Base-by-base conservation (phyloP, 2,329 filamentous ascomycete genomes). In the Alternaria angustiovoidea region DNA sequence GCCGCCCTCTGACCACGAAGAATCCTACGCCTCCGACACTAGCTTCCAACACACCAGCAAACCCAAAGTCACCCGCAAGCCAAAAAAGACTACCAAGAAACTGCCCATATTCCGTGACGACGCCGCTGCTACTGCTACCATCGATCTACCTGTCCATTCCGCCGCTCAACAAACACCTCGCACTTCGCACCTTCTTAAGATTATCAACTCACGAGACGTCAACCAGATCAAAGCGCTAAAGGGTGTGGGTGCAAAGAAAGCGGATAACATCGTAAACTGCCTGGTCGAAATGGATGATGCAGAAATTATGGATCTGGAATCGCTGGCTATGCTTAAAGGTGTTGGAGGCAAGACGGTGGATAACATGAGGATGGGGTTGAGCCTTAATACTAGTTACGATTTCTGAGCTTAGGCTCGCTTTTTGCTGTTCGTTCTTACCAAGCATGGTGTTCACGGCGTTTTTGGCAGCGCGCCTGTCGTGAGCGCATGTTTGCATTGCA, bases 191-290 rank as follows among this genome's bases (percentile, higher is more conserved):
- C 79, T 93, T 2, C 83, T 93, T 2, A 82, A 86, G 47, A 89
- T 93, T 69, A 86, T 93, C 78, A 93, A 93, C 80, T 91, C 89
- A 20, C 85, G 89, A 49, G 88, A 93, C 62, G 78, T 90, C 18
- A 80, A 80, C 14, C 82, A 86, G 72, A 93, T 93, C 76, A 86
- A 85, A 69, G 80, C 86, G 3, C 82, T 93, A 1, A 87, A 88
- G 39, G 91, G 91, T 2, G 88, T 93, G 11, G 91, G 91, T 0
- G 83, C 87, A 1, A 93, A 92, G 80, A 91, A 89, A 75, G 91
- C 91, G 3, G 81, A 84, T 59, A 79, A 78, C 11, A 85, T 85
- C 38, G 82, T 84, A 1, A 81, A 81, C 39, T 81, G 78, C 61
- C 66, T 85, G 12, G 78, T 81, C 32, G 82, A 83, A 64, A 76